phyloP scores from a whole-genome alignment of 73 alveolate genomes.

The Paramecium caudatum region DNA sequence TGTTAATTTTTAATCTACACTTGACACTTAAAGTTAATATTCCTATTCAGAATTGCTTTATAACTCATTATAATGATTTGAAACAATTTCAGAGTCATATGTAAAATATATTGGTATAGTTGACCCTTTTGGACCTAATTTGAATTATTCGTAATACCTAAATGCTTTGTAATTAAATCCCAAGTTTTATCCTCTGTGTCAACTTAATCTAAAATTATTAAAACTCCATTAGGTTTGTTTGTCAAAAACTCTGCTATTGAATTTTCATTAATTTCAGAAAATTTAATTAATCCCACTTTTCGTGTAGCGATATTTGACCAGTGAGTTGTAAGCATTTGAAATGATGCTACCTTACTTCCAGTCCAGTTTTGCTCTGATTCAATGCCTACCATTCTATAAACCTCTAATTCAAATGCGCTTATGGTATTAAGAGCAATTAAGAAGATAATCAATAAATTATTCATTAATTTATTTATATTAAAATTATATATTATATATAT shows the following conservation, averaged over 20 bases:
- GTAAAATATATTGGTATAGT: slow-evolving; percentile 45
- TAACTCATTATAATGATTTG: not conserved
- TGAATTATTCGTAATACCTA: slow-evolving; percentile 9
- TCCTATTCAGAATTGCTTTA: not conserved
- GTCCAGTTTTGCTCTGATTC: slow-evolving; percentile 8
- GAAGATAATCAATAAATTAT: slow-evolving; percentile 50
- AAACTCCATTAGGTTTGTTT: slow-evolving; percentile 3
- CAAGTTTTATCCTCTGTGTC: not conserved
- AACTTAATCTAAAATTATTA: slow-evolving; percentile 20
- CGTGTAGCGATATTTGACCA: slow-evolving; percentile 31
- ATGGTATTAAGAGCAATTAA: slow-evolving; percentile 2
- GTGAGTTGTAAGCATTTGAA: slow-evolving; percentile 51
- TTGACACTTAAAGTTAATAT: slow-evolving; percentile 34
- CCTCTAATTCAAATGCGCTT: slow-evolving; percentile 52
- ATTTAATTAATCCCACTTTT: slow-evolving; percentile 53
- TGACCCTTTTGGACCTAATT: slow-evolving; percentile 22
- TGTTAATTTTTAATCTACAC: not conserved
- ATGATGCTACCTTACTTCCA: slow-evolving; percentile 56
- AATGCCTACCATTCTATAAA: slow-evolving; percentile 39
- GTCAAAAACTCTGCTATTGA: not conserved
- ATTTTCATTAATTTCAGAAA: slow-evolving; percentile 13
- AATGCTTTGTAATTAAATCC: slow-evolving; percentile 6
- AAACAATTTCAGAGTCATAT: not conserved
- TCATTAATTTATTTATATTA: slow-evolving; percentile 37
- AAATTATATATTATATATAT: too few relatives aligned